Evolutionary conservation across 768 basidiomycete genomes (phyloP).

Genomic region (Lentinula sp.): DNA sequence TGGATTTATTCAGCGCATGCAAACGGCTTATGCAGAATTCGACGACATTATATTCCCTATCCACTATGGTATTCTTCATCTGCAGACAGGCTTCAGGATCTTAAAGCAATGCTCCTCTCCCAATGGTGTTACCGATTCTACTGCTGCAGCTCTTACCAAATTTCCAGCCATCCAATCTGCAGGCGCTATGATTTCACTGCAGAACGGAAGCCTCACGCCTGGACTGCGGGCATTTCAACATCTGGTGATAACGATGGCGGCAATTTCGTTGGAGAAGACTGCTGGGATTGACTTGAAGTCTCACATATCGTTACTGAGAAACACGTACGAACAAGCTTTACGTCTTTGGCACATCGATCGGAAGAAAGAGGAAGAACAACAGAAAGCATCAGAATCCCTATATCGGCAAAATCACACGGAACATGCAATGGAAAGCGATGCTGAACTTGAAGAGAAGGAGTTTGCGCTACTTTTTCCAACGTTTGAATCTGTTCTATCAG

Average conservation of each 20-base stretch:
- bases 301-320: constrained; percentile 32
- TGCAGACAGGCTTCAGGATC: constrained; percentile 70
- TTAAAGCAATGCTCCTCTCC: constrained; percentile 21
- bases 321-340: constrained; percentile 60
- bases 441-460: constrained; percentile 77
- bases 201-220: not conserved
- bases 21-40: constrained; percentile 61
- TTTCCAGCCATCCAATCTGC: constrained; percentile 52
- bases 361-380: constrained; percentile 58
- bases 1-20: constrained; percentile 71
- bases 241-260: constrained; percentile 43
- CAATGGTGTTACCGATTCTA: constrained; percentile 13
- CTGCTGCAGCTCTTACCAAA: constrained; percentile 31
- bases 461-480: constrained; percentile 83
- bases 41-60: constrained; percentile 67
- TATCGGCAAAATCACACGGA: constrained; percentile 63
- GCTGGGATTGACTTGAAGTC: constrained; percentile 28
- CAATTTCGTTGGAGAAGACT: constrained; percentile 37
- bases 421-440: constrained; percentile 54
- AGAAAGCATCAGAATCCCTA: constrained; percentile 60
- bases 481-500: constrained; percentile 53
- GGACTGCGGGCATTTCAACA: constrained; percentile 28
- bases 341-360: constrained; percentile 84
- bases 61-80: constrained; percentile 54
- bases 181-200: constrained; percentile 21